Percentiles rank a stretch among this genome's conserved stretches.
phyloP scores from a whole-genome alignment of 164 flowering plant species.

The Sextonia rubra region DNA sequence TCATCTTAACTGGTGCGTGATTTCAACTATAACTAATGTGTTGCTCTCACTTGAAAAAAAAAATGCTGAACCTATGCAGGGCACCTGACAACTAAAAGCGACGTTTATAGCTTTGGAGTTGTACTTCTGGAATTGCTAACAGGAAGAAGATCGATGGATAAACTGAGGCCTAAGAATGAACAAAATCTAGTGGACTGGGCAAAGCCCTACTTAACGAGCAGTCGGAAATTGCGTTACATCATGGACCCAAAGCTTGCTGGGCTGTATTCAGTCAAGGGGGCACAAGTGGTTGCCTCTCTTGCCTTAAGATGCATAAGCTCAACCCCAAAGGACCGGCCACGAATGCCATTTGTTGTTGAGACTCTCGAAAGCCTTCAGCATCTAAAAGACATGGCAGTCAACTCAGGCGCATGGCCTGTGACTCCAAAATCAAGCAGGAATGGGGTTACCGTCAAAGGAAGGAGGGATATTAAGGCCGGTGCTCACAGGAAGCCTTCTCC shows the following conservation, averaged over 20 bases:
- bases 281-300: slow-evolving; percentile 63
- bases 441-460: slow-evolving; percentile 26
- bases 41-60: background rate
- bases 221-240: slow-evolving; percentile 56
- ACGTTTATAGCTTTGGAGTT: slow-evolving; percentile 92
- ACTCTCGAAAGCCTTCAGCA: slow-evolving; percentile 54
- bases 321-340: slow-evolving; percentile 79
- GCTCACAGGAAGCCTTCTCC: slow-evolving; percentile 23
- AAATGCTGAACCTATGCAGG: slow-evolving; percentile 34
- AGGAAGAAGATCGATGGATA: slow-evolving; percentile 81
- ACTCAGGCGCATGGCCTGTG: slow-evolving; percentile 67
- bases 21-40: background rate
- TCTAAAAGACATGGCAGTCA: slow-evolving; percentile 76
- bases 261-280: slow-evolving; percentile 85
- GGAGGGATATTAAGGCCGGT: slow-evolving; percentile 24
- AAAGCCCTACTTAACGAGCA: slow-evolving; percentile 68
- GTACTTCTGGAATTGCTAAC: slow-evolving; percentile 84
- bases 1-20: background rate
- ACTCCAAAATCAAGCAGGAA: slow-evolving; percentile 27
- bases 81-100: slow-evolving; percentile 90
- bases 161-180: slow-evolving; percentile 59
- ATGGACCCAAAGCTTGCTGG: slow-evolving; percentile 82
- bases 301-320: slow-evolving; percentile 68
- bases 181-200: slow-evolving; percentile 84
- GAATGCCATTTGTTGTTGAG: slow-evolving; percentile 59